Conservation (phyloP, 257 asterid species). For the Ligustrum vulgare region DNA sequence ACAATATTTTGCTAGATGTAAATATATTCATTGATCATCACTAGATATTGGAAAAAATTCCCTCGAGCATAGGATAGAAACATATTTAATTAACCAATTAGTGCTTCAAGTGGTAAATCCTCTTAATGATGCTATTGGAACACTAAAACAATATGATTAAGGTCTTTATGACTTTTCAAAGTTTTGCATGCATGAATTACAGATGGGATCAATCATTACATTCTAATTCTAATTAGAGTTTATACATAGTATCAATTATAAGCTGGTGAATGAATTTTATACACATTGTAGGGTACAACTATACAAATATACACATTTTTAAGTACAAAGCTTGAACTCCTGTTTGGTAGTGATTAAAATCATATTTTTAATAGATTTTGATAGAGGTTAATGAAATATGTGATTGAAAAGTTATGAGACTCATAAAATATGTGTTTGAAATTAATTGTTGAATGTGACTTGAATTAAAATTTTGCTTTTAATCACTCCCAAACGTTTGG, state of each 20-base stretch:
- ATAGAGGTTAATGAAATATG: too few relatives aligned
- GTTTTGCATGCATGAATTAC: constrained; percentile 6
- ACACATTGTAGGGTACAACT: not conserved
- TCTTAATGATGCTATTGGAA: not conserved
- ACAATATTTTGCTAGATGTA: too few relatives aligned
- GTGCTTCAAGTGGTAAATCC: not conserved
- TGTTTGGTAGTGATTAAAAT: too few relatives aligned
- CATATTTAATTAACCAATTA: constrained; percentile 1
- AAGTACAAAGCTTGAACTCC: not conserved
- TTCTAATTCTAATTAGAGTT: not conserved
- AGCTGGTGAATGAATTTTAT: not conserved
- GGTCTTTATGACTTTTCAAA: not conserved
- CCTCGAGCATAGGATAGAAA: not conserved
- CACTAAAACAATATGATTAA: not conserved
- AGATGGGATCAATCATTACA: not conserved
- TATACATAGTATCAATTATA: not conserved
- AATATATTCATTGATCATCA: too few relatives aligned
- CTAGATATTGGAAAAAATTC: not conserved
- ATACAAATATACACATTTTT: not conserved
- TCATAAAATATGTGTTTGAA: too few relatives aligned
- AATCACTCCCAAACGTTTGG: too few relatives aligned
- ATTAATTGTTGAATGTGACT: too few relatives aligned
- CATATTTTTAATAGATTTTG: too few relatives aligned
- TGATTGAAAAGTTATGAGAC: too few relatives aligned
- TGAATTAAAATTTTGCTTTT: too few relatives aligned